A percentile compares a stretch with the other conserved stretches of the same genome.
These are phyloP conservation scores for Trichoderma guizhouense DNA, from an alignment of 2,329 filamentous ascomycete species.

Conservation along the genomic window DNA sequence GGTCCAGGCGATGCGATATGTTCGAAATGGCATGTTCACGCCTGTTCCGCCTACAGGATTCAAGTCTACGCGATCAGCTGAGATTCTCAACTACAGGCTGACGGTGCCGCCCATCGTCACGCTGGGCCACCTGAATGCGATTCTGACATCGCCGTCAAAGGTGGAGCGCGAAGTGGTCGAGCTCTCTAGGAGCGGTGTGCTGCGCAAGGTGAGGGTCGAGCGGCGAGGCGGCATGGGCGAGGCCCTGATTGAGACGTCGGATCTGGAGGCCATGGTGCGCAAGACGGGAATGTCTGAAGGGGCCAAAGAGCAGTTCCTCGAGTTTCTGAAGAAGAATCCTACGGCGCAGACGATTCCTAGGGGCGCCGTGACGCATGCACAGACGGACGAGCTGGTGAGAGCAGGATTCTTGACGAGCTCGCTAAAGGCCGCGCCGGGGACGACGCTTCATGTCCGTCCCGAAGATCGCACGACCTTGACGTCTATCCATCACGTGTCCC, in stretches of 20 bases:
- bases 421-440: slow-evolving; percentile 30
- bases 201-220: slow-evolving; percentile 63
- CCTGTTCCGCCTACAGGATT: slow-evolving; percentile 62
- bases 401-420: slow-evolving; percentile 64
- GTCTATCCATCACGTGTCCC: slow-evolving; percentile 60
- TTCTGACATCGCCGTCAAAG: slow-evolving; percentile 59
- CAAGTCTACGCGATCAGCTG: slow-evolving; percentile 59
- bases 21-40: slow-evolving; percentile 61
- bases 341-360: slow-evolving; percentile 34
- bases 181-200: slow-evolving; percentile 52
- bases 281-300: slow-evolving; percentile 37
- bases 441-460: slow-evolving; percentile 45
- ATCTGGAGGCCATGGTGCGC: slow-evolving; percentile 51
- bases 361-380: slow-evolving; percentile 38
- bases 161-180: slow-evolving; percentile 66
- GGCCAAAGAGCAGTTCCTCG: slow-evolving; percentile 50
- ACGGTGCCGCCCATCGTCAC: slow-evolving; percentile 63
- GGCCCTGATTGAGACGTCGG: slow-evolving; percentile 56
- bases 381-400: slow-evolving; percentile 58
- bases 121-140: slow-evolving; percentile 61
- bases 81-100: slow-evolving; percentile 59
- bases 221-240: slow-evolving; percentile 60
- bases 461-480: slow-evolving; percentile 55
- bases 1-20: slow-evolving; percentile 62
- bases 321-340: slow-evolving; percentile 50